Conservation (phyloP, 306 rosid genomes). For the Cercis canadensis region DNA sequence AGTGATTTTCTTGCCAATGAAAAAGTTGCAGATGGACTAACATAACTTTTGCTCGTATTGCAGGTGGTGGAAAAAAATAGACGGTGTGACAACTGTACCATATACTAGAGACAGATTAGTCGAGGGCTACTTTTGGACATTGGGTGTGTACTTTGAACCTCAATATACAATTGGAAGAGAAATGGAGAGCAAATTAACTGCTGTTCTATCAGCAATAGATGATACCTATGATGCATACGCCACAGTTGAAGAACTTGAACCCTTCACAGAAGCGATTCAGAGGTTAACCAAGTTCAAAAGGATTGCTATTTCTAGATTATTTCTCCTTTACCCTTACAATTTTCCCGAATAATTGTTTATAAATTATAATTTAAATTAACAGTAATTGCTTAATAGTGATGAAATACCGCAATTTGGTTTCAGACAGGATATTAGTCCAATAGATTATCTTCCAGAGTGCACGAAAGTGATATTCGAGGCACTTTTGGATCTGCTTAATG, state of each 20-base stretch:
- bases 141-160: constrained; percentile 21
- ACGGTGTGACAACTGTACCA: constrained; percentile 13
- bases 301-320: no score
- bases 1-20: no score
- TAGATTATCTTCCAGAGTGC: not conserved
- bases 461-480: not conserved
- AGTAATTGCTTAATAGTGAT: no score
- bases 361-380: not conserved
- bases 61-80: constrained; percentile 44
- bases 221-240: constrained; percentile 44
- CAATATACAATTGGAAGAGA: constrained; percentile 20
- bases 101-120: constrained; percentile 35
- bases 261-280: constrained; percentile 36
- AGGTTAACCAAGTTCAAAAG: constrained; percentile 18
- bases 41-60: not conserved
- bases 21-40: not conserved
- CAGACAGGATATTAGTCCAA: constrained; percentile 30
- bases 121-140: constrained; percentile 12
- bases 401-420: no score
- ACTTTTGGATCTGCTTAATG: not conserved
- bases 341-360: no score
- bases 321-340: no score
- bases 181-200: constrained; percentile 10
- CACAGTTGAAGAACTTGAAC: constrained; percentile 39
- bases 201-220: not conserved